phyloP scores from a whole-genome alignment of 108 stramenopile species.

The Stephanodiscus triporus region DNA sequence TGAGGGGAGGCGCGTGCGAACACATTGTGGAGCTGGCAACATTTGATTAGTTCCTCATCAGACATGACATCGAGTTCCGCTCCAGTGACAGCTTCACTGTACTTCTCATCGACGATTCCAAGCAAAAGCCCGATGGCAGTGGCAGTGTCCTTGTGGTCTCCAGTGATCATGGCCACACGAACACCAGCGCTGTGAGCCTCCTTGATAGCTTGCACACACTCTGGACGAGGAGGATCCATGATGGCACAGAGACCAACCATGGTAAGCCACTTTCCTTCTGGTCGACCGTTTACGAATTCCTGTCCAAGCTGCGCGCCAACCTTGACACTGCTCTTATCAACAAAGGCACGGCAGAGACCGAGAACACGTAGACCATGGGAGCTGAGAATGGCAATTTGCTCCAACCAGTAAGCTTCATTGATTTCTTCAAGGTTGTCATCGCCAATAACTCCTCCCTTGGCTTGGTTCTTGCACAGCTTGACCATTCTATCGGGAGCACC shows the following conservation, averaged over 20 bases:
- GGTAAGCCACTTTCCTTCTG: slow-evolving; percentile 64
- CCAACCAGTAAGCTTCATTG: slow-evolving; percentile 73
- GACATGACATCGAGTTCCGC: slow-evolving; percentile 79
- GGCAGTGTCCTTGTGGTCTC: slow-evolving; percentile 92
- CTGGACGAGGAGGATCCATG: slow-evolving; percentile 93
- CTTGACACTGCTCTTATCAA: slow-evolving; percentile 61
- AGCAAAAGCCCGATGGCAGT: slow-evolving; percentile 79
- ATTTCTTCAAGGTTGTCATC: slow-evolving; percentile 71
- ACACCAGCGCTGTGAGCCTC: slow-evolving; percentile 88
- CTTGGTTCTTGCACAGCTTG: slow-evolving; percentile 67
- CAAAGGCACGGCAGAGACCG: slow-evolving; percentile 77
- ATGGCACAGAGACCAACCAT: slow-evolving; percentile 93
- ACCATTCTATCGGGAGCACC: slow-evolving; percentile 95
- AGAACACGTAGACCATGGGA: slow-evolving; percentile 96
- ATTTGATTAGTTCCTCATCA: slow-evolving; percentile 65
- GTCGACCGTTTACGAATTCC: slow-evolving; percentile 69
- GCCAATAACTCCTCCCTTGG: slow-evolving; percentile 59
- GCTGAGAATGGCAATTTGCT: slow-evolving; percentile 79
- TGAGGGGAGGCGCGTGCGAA: slow-evolving; percentile 89
- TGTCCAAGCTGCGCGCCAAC: slow-evolving; percentile 69
- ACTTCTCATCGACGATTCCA: slow-evolving; percentile 77
- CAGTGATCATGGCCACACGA: slow-evolving; percentile 97
- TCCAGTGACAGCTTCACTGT: slow-evolving; percentile 68
- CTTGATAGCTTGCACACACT: slow-evolving; percentile 84
- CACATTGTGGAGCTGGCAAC: slow-evolving; percentile 75